Percentiles rank a stretch among this genome's conserved stretches.
These are phyloP conservation scores for Plectranthus barbatus DNA, from an alignment of 257 asterid genomes.

Conservation along the genomic window DNA sequence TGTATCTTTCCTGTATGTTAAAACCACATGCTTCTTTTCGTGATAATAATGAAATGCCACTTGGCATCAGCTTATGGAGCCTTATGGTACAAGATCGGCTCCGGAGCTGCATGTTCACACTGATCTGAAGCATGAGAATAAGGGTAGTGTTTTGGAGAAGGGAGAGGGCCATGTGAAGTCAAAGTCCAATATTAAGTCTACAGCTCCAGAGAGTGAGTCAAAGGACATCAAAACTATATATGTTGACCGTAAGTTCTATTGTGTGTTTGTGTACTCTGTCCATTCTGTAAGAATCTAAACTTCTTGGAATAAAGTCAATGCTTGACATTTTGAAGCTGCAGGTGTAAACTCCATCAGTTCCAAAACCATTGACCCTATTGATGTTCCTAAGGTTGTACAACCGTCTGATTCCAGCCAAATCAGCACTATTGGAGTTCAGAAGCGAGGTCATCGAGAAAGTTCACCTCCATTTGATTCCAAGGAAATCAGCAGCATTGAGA, in stretches of 20 bases:
- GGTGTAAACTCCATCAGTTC: slow-evolving; percentile 57
- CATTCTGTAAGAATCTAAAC: not conserved
- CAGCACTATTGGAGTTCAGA: slow-evolving; percentile 37
- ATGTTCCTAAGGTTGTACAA: slow-evolving; percentile 38
- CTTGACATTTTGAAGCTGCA: slow-evolving; percentile 40
- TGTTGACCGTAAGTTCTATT: slow-evolving; percentile 70
- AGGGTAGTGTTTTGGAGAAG: slow-evolving; percentile 41
- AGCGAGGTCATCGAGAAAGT: slow-evolving; percentile 34
- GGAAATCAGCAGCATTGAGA: slow-evolving; percentile 35
- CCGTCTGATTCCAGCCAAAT: slow-evolving; percentile 48
- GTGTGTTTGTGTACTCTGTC: slow-evolving; percentile 8
- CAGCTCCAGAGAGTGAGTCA: slow-evolving; percentile 61
- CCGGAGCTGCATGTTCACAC: slow-evolving; percentile 40
- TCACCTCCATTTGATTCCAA: slow-evolving; percentile 25
- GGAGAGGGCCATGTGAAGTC: slow-evolving; percentile 50
- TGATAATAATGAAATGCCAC: slow-evolving; percentile 2
- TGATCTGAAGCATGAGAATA: slow-evolving; percentile 42
- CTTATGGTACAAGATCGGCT: slow-evolving; percentile 46
- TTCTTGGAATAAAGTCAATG: slow-evolving; percentile 9
- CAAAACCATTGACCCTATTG: slow-evolving; percentile 33
- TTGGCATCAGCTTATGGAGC: slow-evolving; percentile 40
- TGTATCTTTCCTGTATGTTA: not conserved
- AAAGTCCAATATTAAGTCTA: slow-evolving; percentile 44
- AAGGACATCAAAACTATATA: slow-evolving; percentile 89
- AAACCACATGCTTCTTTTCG: slow-evolving; percentile 3